Evolutionary conservation across 257 asterid genomes (phyloP).

Genomic region (Linaria vulgaris): DNA sequence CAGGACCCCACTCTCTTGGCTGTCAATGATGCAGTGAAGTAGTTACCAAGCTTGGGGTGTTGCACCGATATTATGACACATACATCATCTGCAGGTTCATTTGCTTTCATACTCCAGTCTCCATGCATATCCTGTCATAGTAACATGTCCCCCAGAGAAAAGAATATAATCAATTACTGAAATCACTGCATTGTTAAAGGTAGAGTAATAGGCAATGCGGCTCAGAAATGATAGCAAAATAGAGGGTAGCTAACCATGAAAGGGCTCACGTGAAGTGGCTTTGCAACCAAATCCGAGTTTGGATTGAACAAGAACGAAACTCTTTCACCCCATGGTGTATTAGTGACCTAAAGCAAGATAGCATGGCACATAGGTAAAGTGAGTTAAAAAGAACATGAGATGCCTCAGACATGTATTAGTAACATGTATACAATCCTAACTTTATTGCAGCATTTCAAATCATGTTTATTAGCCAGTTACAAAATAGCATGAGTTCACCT

Average conservation of each 20-base stretch:
- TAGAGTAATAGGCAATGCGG: constrained; percentile 2
- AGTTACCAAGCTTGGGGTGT: constrained; percentile 88
- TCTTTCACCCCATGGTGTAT: constrained; percentile 98
- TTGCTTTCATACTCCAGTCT: constrained; percentile 69
- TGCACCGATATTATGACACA: constrained; percentile 65
- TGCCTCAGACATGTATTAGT: neutral
- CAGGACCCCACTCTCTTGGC: constrained; percentile 62
- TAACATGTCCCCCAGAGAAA: neutral
- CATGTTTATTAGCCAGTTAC: constrained; percentile 3
- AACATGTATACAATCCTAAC: neutral
- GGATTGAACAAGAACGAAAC: constrained; percentile 82
- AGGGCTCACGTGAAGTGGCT: constrained; percentile 98
- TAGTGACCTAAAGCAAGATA: constrained; percentile 71
- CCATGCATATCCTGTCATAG: constrained; percentile 83
- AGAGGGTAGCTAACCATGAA: constrained; percentile 61
- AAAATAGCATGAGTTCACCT: constrained; percentile 46
- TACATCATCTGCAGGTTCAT: constrained; percentile 65
- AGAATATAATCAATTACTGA: constrained; percentile 6
- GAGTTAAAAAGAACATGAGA: neutral
- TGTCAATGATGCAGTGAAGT: constrained; percentile 82
- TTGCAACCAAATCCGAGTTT: constrained; percentile 77
- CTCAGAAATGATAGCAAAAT: constrained; percentile 16
- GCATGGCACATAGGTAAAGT: constrained; percentile 10
- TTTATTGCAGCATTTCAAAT: neutral
- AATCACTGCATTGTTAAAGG: neutral